Percentiles rank a stretch among this genome's conserved stretches.
Conservation (phyloP, 2,329 filamentous ascomycete species). For the Incumbomyces lentus region DNA sequence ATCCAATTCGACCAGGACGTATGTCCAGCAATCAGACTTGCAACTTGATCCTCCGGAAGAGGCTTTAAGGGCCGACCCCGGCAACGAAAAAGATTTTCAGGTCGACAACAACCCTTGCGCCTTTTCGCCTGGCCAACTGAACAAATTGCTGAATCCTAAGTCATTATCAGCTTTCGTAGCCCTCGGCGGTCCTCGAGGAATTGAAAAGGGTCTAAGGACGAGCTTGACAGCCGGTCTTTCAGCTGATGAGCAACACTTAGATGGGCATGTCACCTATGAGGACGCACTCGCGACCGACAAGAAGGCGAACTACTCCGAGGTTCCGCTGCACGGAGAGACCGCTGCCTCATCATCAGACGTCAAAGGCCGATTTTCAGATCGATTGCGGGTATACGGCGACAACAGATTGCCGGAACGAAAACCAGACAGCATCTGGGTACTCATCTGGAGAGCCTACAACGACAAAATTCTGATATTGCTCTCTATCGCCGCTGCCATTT, state of each 20-base stretch:
- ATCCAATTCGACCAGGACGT: slow-evolving; percentile 22
- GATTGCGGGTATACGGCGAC: slow-evolving; percentile 49
- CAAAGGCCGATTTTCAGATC: slow-evolving; percentile 41
- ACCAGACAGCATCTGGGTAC: slow-evolving; percentile 46
- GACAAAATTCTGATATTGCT: slow-evolving; percentile 64
- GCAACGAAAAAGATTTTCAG: slow-evolving; percentile 64
- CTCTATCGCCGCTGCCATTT: slow-evolving; percentile 58
- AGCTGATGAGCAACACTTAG: slow-evolving; percentile 58
- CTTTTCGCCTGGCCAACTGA: slow-evolving; percentile 71
- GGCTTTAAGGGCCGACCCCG: slow-evolving; percentile 64
- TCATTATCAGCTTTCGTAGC: slow-evolving; percentile 71
- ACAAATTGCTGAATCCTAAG: slow-evolving; percentile 84
- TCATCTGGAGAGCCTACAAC: slow-evolving; percentile 62
- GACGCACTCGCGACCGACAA: slow-evolving; percentile 43
- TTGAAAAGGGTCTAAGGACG: slow-evolving; percentile 68
- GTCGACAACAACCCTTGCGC: slow-evolving; percentile 76
- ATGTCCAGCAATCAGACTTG: slow-evolving; percentile 6
- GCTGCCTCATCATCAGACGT: slow-evolving; percentile 11
- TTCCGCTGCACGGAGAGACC: slow-evolving; percentile 2
- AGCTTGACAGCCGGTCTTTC: slow-evolving; percentile 66
- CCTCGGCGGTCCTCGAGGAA: slow-evolving; percentile 63
- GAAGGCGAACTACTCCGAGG: slow-evolving; percentile 11
- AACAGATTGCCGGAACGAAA: slow-evolving; percentile 57
- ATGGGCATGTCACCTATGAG: slow-evolving; percentile 60
- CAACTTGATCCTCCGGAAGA: slow-evolving; percentile 32